These are phyloP conservation scores for Saussurea involucrata DNA, from an alignment of 129 eudicot species.

Conservation along the genomic window DNA sequence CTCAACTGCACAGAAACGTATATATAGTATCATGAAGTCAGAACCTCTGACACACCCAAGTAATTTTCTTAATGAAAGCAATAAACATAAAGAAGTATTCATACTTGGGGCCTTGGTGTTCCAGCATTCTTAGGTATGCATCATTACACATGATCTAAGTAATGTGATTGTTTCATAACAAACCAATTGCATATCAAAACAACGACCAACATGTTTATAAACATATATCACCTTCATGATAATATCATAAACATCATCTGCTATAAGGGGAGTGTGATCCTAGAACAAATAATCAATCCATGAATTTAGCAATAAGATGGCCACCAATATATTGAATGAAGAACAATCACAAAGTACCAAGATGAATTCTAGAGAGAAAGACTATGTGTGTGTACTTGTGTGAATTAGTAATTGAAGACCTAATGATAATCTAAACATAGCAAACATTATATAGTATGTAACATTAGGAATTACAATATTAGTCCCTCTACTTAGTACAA, in stretches of 20 bases:
- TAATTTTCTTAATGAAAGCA: neutral
- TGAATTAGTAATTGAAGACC: too few species aligned
- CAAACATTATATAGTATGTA: too few species aligned
- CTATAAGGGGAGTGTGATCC: conserved; percentile 62
- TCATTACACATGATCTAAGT: neutral
- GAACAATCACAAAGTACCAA: too few species aligned
- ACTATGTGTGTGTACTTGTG: too few species aligned
- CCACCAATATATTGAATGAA: too few species aligned
- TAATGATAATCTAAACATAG: too few species aligned
- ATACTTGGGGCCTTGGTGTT: conserved; percentile 95
- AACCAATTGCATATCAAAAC: neutral
- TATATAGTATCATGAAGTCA: neutral
- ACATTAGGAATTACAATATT: too few species aligned
- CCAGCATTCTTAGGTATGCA: conserved; percentile 50
- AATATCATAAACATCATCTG: conserved; percentile 90
- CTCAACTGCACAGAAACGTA: conserved; percentile 53
- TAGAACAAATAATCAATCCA: too few species aligned
- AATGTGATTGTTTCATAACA: neutral
- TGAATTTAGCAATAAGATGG: too few species aligned
- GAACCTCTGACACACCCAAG: neutral
- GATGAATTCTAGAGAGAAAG: too few species aligned
- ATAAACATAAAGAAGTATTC: neutral
- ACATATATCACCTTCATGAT: conserved; percentile 67
- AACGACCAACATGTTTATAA: neutral
- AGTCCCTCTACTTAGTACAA: too few species aligned